These are phyloP conservation scores for Suillus ampliporus DNA, from an alignment of 768 basidiomycete genomes.

Conservation along the genomic window DNA sequence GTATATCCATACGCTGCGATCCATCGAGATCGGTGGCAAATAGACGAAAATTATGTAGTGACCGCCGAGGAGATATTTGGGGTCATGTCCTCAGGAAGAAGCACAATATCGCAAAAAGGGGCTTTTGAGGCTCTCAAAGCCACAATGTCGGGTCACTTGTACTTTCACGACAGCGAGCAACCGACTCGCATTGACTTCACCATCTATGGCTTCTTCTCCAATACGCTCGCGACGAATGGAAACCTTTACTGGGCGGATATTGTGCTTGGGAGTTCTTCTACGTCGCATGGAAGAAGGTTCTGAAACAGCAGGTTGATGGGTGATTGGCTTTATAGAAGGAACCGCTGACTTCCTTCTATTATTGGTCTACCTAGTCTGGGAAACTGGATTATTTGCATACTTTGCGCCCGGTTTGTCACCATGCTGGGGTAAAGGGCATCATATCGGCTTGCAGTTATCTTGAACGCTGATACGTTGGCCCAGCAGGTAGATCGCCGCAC, in stretches of 20 bases:
- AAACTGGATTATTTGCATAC: neutral
- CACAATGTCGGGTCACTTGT: slow-evolving; percentile 30
- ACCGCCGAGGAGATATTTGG: slow-evolving; percentile 22
- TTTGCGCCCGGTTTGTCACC: neutral
- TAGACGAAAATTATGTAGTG: slow-evolving; percentile 32
- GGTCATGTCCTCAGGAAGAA: slow-evolving; percentile 30
- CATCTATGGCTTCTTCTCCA: slow-evolving; percentile 37
- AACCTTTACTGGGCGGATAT: slow-evolving; percentile 35
- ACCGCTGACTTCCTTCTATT: neutral
- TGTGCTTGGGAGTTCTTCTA: slow-evolving; percentile 28
- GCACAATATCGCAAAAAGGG: slow-evolving; percentile 36
- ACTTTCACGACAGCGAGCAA: slow-evolving; percentile 31
- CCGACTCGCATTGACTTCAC: slow-evolving; percentile 38
- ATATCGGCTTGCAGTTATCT: too few relatives aligned
- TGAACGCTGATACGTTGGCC: too few relatives aligned
- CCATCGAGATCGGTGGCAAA: slow-evolving; percentile 36
- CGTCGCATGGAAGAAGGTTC: slow-evolving; percentile 12
- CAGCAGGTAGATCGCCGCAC: too few relatives aligned
- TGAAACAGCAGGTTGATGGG: slow-evolving; percentile 11
- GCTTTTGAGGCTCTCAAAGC: slow-evolving; percentile 35
- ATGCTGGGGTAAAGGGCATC: neutral
- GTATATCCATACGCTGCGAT: slow-evolving; percentile 35
- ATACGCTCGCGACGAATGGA: slow-evolving; percentile 22
- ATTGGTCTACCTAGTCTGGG: neutral
- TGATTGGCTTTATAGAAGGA: neutral